Evolutionary conservation across 164 flowering plant species (phyloP).

Genomic region (Kingdonia uniflora): DNA sequence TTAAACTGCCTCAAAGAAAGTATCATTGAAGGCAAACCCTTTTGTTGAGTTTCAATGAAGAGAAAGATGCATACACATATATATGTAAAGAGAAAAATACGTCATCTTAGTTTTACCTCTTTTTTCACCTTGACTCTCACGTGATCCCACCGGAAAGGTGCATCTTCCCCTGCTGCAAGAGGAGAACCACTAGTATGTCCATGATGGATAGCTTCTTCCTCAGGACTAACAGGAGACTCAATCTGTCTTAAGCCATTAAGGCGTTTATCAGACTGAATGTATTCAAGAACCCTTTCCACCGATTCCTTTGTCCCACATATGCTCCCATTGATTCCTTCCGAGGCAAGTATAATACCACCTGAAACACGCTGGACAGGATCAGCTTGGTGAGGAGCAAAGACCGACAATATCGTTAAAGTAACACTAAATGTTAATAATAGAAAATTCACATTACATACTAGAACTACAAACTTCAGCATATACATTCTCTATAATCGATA

Average conservation of each 20-base stretch:
- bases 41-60: not conserved
- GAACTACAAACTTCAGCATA: no score
- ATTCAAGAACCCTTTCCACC: constrained; percentile 66
- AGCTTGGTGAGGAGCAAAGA: constrained; percentile 40
- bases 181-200: constrained; percentile 77
- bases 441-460: no score
- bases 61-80: not conserved
- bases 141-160: constrained; percentile 98
- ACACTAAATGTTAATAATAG: no score
- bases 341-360: constrained; percentile 97
- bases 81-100: no score
- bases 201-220: constrained; percentile 93
- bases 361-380: constrained; percentile 84
- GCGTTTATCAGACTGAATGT: constrained; percentile 64
- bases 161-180: constrained; percentile 93
- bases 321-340: constrained; percentile 97
- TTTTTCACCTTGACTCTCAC: constrained; percentile 90
- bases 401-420: not conserved
- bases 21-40: not conserved
- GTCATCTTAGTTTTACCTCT: no score
- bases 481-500: no score
- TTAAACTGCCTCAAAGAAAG: not conserved
- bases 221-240: constrained; percentile 91
- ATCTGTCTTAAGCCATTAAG: constrained; percentile 64
- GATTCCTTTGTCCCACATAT: constrained; percentile 77